These are phyloP conservation scores for Fomitiporia mediterranea DNA, from an alignment of 1,284 basidiomycete genomes.

Conservation along the genomic window DNA sequence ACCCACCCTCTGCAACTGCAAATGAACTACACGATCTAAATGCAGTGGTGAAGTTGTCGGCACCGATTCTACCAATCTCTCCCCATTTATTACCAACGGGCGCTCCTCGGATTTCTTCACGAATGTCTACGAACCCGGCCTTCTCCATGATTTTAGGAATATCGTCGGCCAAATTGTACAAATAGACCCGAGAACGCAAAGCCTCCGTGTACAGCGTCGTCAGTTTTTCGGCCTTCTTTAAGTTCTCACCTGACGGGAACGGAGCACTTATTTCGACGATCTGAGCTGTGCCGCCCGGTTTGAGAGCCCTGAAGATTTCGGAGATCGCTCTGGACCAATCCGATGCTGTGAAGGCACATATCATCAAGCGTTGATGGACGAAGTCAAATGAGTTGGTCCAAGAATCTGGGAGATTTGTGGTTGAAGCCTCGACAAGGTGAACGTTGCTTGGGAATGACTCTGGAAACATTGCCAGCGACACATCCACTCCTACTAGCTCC, in stretches of 20 bases:
- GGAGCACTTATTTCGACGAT: constrained; percentile 24
- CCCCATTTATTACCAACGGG: constrained; percentile 10
- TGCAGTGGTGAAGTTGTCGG: not conserved
- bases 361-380: constrained; percentile 31
- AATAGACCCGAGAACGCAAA: constrained; percentile 19
- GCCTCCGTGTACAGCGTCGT: not conserved
- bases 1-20: not conserved
- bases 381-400: constrained; percentile 30
- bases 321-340: constrained; percentile 27
- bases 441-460: not conserved
- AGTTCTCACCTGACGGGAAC: not conserved
- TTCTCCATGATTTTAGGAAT: constrained; percentile 24
- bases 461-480: not conserved
- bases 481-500: constrained; percentile 7
- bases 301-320: constrained; percentile 29
- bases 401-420: not conserved
- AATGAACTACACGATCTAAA: not conserved
- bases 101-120: constrained; percentile 13
- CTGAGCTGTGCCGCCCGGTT: constrained; percentile 29
- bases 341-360: constrained; percentile 26
- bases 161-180: constrained; percentile 19
- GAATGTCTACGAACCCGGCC: constrained; percentile 25
- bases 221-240: not conserved
- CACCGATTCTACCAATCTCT: not conserved
- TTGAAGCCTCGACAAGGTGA: not conserved